A percentile compares a stretch with the other conserved stretches of the same genome.
Conservation (phyloP, 2,329 filamentous ascomycete genomes). For the Hysterium pulicare region DNA sequence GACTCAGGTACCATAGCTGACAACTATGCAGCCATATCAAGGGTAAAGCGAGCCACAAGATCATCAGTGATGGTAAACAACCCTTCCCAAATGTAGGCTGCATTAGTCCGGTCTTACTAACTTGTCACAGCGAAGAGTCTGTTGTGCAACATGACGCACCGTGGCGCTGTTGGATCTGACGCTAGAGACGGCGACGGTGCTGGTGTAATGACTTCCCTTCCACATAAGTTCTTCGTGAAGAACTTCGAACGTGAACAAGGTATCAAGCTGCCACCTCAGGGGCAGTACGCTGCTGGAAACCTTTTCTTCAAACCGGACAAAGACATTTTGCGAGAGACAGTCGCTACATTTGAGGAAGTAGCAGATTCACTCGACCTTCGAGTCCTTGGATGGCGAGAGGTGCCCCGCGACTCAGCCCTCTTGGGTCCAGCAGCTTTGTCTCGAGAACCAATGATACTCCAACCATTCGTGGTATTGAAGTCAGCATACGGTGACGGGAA, state of each 20-base stretch:
- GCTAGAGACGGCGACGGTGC: conserved; percentile 96
- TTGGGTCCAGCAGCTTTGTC: conserved; percentile 90
- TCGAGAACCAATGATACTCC: conserved; percentile 89
- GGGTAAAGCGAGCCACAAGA: conserved; percentile 95
- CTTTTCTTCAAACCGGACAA: conserved; percentile 97
- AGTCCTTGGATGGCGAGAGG: conserved; percentile 93
- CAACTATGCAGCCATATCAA: conserved; percentile 78
- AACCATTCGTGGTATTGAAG: conserved; percentile 88
- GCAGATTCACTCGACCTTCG: conserved; percentile 83
- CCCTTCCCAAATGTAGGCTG: conserved; percentile 4
- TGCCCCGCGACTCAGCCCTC: conserved; percentile 87
- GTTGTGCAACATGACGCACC: conserved; percentile 99
- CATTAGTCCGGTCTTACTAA: conserved; percentile 28
- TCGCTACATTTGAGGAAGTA: conserved; percentile 89
- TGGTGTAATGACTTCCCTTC: conserved; percentile 99
- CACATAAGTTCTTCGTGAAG: conserved; percentile 97
- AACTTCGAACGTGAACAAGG: conserved; percentile 92
- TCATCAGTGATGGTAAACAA: conserved; percentile 88
- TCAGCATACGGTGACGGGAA: conserved; percentile 80
- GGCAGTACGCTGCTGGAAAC: conserved; percentile 96
- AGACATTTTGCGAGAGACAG: conserved; percentile 84
- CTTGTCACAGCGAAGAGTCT: conserved; percentile 70
- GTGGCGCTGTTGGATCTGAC: conserved; percentile 96
- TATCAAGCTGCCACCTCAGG: conserved; percentile 79
- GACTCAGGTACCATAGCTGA: conserved; percentile 19